Evolutionary conservation across 345 rosid species (phyloP).

Genomic region (Aethionema arabicum): DNA sequence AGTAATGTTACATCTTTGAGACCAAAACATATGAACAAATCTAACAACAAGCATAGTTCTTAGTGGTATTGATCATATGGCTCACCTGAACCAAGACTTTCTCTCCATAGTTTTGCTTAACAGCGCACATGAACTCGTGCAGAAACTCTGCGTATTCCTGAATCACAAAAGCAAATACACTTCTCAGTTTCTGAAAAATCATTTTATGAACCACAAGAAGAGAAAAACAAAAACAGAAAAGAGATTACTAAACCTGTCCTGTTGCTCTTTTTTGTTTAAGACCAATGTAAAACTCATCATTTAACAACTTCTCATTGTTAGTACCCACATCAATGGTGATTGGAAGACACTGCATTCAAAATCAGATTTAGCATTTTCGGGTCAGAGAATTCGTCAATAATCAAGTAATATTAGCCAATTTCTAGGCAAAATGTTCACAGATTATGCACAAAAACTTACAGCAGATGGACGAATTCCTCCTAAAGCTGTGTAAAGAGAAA

Average conservation of each 20-base stretch:
- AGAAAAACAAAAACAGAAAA: conserved; percentile 5
- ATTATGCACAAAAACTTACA: conserved; percentile 44
- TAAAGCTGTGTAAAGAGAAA: conserved; percentile 79
- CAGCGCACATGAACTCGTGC: conserved; percentile 91
- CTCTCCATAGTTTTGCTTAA: conserved; percentile 94
- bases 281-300: conserved; percentile 84
- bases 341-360: conserved; percentile 71
- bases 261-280: conserved; percentile 77
- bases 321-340: conserved; percentile 95
- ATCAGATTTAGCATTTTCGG: not conserved
- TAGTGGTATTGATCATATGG: conserved; percentile 14
- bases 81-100: conserved; percentile 87
- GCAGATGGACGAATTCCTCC: conserved; percentile 93
- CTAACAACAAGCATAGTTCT: not conserved
- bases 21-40: not conserved
- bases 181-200: conserved; percentile 28
- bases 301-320: conserved; percentile 69
- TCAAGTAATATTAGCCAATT: not conserved
- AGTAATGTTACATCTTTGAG: conserved; percentile 2
- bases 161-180: conserved; percentile 13
- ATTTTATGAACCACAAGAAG: conserved; percentile 6
- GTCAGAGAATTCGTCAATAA: not conserved
- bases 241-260: conserved; percentile 55
- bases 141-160: conserved; percentile 94
- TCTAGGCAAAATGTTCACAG: not conserved